Conservation (phyloP, 2,329 filamentous ascomycete genomes). For the Ophiostoma himal-ulmi region DNA sequence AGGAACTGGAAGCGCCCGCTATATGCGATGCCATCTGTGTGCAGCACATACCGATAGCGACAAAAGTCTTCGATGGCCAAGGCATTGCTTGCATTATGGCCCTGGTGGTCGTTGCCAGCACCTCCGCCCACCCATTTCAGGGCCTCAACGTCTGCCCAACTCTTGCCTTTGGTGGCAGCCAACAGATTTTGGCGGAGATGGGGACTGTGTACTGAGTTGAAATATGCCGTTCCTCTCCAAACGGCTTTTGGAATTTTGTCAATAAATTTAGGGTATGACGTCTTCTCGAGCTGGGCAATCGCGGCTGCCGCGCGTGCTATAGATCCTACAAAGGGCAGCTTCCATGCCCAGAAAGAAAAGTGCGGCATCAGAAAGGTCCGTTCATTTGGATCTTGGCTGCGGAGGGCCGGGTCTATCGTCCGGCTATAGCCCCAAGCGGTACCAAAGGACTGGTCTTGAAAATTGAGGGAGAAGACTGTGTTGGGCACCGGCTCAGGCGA, state of each 20-base stretch:
- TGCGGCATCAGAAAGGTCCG: constrained; percentile 49
- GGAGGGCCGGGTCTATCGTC: constrained; percentile 36
- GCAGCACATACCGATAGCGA: constrained; percentile 42
- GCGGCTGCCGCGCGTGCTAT: constrained; percentile 35
- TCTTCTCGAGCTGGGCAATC: background rate
- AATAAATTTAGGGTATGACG: background rate
- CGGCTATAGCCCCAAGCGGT: constrained; percentile 45
- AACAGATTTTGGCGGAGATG: constrained; percentile 40
- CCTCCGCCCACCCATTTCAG: constrained; percentile 29
- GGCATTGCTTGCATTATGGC: constrained; percentile 38
- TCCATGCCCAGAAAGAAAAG: constrained; percentile 52
- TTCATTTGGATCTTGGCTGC: constrained; percentile 26
- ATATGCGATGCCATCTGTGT: constrained; percentile 46
- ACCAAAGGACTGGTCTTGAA: constrained; percentile 45
- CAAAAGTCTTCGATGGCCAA: constrained; percentile 47
- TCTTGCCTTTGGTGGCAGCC: constrained; percentile 31
- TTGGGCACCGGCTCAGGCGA: constrained; percentile 45
- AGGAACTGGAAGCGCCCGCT: constrained; percentile 44
- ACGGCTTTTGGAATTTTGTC: constrained; percentile 37
- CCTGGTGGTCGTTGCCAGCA: constrained; percentile 18
- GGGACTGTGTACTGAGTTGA: constrained; percentile 41
- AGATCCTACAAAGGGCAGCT: constrained; percentile 45
- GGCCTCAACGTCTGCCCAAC: constrained; percentile 46
- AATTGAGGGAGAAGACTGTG: constrained; percentile 47
- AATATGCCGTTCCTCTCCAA: constrained; percentile 49